Base-by-base conservation (phyloP, 129 eudicot species). In the Escallonia rubra region DNA sequence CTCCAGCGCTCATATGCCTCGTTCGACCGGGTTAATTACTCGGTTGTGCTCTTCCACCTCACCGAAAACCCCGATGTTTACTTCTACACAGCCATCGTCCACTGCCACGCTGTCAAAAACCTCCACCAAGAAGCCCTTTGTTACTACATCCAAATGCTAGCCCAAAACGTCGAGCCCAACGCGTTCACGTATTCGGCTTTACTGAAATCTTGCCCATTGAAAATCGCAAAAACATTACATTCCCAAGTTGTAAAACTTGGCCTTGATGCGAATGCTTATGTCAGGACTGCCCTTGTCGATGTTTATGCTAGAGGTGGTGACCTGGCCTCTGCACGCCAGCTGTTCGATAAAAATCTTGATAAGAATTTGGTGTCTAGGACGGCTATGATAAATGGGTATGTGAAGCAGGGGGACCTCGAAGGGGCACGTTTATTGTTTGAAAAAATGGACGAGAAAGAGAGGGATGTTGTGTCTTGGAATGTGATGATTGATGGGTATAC, bases 401-500 rank as follows among this genome's bases (percentile, higher is more conserved):
- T 71, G 4, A 84, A 88, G 56, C 67, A 74, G 53, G 96, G 98
- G 1, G 79, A 81, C 45, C 59, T 92, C 0, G 80, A 54, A 6
- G 74, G 75, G 15, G 98, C 96, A 0, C 74, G 87, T 39, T 59
- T 7, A 2, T 43, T 91, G 85, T 91, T 92, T 74, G 87, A 92
- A 74, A 80, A 16, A 64, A 73, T 82, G 86, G 72, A 43, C 5
- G 86, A 80, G 70, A 23, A 23, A 23, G 34, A 23, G 34, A 82
- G 76, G 44, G 98, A 92, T 70, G 73, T 71, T 0, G 95, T 92
- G 41, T 81, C 85, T 68, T 93, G 98, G 98, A 92, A 82, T 45
- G 98, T 89, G 76, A 86, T 89, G 83, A 89, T 92, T 56, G 91
- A 88, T 65, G 98, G 91, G 74, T 89, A 86, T 43, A 80, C 75